Evolutionary conservation across 2,329 filamentous ascomycete genomes (phyloP), one percentile per base, ranked within the genome.

Genomic region (Penicillium oxalicum): DNA sequence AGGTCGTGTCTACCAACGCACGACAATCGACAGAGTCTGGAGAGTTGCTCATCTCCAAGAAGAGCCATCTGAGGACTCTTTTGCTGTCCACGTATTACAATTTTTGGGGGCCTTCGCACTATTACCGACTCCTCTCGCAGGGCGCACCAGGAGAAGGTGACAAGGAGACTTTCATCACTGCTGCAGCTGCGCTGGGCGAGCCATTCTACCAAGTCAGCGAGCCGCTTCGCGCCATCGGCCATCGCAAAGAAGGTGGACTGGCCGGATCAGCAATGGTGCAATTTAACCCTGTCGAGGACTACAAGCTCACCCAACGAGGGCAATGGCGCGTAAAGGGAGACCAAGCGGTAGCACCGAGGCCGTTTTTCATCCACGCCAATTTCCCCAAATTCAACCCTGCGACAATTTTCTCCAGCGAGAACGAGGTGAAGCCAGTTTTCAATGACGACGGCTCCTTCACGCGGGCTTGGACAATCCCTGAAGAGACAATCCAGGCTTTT

Each of bases 41-140:
- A 9, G 68, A 77, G 44, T 53, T 79, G 6, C 56, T 76, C 7
- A 68, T 74, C 48, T 72, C 74, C 55, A 79, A 79, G 52, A 64
- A 62, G 9, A 68, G 65, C 1, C 77, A 79, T 50, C 63, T 66
- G 7, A 64, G 69, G 32, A 72, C 71, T 28, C 64, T 79, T 1
- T 59, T 79, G 12, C 70, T 80, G 27, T 72, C 74, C 36, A 64
- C 72, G 0, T 79, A 79, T 61, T 80, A 79, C 67, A 79, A 79
- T 65, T 74, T 74, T 60, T 75, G 76, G 60, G 77, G 77, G 1
- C 75, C 76, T 2, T 61, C 65, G 13, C 70, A 71, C 58, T 80
- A 75, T 62, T 80, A 78, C 55, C 69, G 69, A 1, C 52, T 55
- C 9, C 37, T 55, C 61, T 78, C 47, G 4, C 52, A 55, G 33